A percentile compares a stretch with the other conserved stretches of the same genome.
phyloP scores from a whole-genome alignment of 306 rosid genomes.

The Dalbergia cultrata region DNA sequence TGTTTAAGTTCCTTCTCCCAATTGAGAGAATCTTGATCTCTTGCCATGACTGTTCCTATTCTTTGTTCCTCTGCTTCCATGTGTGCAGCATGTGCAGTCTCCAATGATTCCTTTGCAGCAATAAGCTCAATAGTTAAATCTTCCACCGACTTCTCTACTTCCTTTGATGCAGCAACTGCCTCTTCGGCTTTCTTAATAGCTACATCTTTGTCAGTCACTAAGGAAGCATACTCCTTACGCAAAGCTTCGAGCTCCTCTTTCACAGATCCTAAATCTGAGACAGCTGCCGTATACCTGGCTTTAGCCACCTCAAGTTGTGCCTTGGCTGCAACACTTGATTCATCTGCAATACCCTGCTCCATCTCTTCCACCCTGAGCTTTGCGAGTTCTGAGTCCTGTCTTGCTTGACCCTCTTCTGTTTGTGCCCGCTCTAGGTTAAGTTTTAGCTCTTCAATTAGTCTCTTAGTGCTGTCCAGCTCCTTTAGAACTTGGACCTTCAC shows the following conservation, averaged over 20 bases:
- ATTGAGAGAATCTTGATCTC: constrained; percentile 92
- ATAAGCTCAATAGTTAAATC: constrained; percentile 92
- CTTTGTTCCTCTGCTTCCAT: constrained; percentile 98
- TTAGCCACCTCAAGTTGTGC: constrained; percentile 98
- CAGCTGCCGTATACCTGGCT: constrained; percentile 82
- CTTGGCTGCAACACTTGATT: constrained; percentile 97
- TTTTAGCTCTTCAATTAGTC: constrained; percentile 90
- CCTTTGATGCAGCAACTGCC: constrained; percentile 85
- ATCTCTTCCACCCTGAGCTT: constrained; percentile 99
- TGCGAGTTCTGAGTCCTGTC: constrained; percentile 96
- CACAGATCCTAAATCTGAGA: constrained; percentile 77
- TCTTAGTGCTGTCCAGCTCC: constrained; percentile 88
- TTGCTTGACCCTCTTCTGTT: constrained; percentile 95
- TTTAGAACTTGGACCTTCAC: constrained; percentile 67
- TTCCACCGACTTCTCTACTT: constrained; percentile 92
- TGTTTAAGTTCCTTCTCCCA: constrained; percentile 96
- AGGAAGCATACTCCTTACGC: constrained; percentile 76
- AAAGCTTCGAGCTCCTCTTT: constrained; percentile 83
- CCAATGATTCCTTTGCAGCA: constrained; percentile 81
- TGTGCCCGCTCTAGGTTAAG: constrained; percentile 95
- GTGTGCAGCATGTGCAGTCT: constrained; percentile 92
- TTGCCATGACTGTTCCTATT: constrained; percentile 91
- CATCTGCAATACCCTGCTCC: constrained; percentile 99
- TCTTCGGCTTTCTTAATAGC: constrained; percentile 88
- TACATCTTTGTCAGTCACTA: constrained; percentile 71